These are phyloP conservation scores for Puccinia triticina DNA, from an alignment of 1,284 basidiomycete genomes.

Conservation along the genomic window DNA sequence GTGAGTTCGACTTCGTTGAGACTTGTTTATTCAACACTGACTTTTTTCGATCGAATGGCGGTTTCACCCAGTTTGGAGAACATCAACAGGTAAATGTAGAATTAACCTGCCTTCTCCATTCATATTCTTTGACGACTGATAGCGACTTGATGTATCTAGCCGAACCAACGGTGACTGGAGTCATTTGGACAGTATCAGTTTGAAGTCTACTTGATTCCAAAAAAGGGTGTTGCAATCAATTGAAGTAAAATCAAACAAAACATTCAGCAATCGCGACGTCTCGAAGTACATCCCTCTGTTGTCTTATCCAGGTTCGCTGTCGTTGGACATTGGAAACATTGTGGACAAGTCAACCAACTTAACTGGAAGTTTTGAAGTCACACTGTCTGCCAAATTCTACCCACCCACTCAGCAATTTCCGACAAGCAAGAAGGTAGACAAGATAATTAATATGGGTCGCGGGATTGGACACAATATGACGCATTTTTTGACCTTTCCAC, in stretches of 20 bases:
- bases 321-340: slow-evolving; percentile 29
- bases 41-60: neutral
- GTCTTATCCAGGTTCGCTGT: neutral
- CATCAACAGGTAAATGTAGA: slow-evolving; percentile 37
- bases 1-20: neutral
- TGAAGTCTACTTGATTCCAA: neutral
- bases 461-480: slow-evolving; percentile 24
- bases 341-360: slow-evolving; percentile 21
- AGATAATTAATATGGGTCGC: slow-evolving; percentile 24
- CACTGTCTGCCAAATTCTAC: slow-evolving; percentile 44
- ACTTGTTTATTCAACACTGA: neutral
- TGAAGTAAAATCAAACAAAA: neutral
- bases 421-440: slow-evolving; percentile 18
- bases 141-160: slow-evolving; percentile 12
- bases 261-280: slow-evolving; percentile 35
- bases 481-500: slow-evolving; percentile 19
- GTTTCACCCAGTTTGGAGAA: slow-evolving; percentile 42
- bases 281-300: slow-evolving; percentile 47
- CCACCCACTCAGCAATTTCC: slow-evolving; percentile 24
- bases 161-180: slow-evolving; percentile 37
- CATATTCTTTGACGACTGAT: slow-evolving; percentile 2
- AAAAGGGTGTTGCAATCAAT: neutral
- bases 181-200: slow-evolving; percentile 49
- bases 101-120: neutral
- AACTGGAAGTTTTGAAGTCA: slow-evolving; percentile 41